phyloP scores from a whole-genome alignment of 441 rosid genomes.

The Pelargonium myrrhifolium region DNA sequence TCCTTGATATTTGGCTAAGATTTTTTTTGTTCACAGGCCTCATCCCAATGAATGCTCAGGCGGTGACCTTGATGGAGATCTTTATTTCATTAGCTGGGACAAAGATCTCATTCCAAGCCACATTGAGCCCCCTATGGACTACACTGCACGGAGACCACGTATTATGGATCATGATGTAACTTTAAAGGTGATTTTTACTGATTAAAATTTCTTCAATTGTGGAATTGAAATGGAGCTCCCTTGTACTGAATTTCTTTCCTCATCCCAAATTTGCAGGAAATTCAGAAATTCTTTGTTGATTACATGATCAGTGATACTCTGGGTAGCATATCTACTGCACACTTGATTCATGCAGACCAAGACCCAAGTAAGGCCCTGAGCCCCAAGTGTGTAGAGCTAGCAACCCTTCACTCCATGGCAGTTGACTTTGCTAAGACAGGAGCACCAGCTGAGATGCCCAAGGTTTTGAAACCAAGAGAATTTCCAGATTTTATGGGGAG shows the following conservation, averaged over 20 bases:
- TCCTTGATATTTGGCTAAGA: constrained; percentile 14
- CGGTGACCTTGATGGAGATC: constrained; percentile 96
- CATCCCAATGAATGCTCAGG: constrained; percentile 99
- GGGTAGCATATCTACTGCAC: constrained; percentile 89
- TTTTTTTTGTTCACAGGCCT: constrained; percentile 50
- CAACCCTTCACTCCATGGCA: constrained; percentile 82
- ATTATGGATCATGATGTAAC: constrained; percentile 82
- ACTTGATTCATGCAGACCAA: constrained; percentile 76
- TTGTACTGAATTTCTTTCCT: not conserved
- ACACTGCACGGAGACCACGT: constrained; percentile 64
- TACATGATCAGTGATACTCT: constrained; percentile 89
- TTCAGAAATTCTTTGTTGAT: constrained; percentile 71
- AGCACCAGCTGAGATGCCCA: constrained; percentile 90
- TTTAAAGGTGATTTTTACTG: constrained; percentile 44
- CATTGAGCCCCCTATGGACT: constrained; percentile 81
- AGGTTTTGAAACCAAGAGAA: constrained; percentile 58
- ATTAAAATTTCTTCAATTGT: not conserved
- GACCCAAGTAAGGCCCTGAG: constrained; percentile 71
- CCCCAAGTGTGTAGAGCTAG: constrained; percentile 60
- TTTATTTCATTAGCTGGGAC: constrained; percentile 84
- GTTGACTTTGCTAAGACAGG: constrained; percentile 96
- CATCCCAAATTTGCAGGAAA: constrained; percentile 50
- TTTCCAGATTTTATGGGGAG: constrained; percentile 94
- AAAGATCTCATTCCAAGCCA: constrained; percentile 54
- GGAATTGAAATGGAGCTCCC: constrained; percentile 11